Conservation (phyloP, 192 early-diverging fungal genomes). For the Piromyces finnis region DNA sequence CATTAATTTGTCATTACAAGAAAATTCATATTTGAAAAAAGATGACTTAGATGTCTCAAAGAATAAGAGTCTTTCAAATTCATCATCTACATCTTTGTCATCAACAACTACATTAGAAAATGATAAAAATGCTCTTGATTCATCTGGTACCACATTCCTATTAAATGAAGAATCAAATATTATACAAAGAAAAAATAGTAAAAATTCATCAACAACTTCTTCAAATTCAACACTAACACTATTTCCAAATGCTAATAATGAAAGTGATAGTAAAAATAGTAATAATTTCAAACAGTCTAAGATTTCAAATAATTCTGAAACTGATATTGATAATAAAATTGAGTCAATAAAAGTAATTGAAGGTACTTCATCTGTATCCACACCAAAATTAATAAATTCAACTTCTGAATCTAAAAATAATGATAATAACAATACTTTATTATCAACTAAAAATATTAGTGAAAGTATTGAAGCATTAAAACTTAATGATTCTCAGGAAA, state of each 20-base stretch:
- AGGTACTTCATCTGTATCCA: neutral
- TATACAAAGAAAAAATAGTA: neutral
- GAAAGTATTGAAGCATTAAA: neutral
- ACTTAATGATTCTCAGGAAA: neutral
- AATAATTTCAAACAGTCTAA: too few relatives aligned
- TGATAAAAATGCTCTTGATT: neutral
- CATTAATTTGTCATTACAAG: neutral
- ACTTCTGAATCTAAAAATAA: neutral
- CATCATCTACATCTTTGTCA: neutral
- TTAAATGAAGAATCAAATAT: neutral
- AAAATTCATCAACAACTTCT: neutral
- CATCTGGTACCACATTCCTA: neutral
- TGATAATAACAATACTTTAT: neutral
- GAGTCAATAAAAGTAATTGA: neutral
- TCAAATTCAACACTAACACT: neutral
- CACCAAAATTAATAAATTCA: neutral
- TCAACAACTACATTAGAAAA: neutral
- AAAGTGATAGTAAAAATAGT: neutral
- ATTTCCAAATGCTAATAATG: neutral
- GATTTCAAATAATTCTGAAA: too few relatives aligned
- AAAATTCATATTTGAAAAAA: neutral
- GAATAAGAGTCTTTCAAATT: neutral
- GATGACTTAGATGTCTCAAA: neutral
- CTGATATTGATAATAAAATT: too few relatives aligned
- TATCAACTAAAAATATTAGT: neutral